Evolutionary conservation across 129 eudicot genomes (phyloP).

Genomic region (Chrysanthemum makinoi): DNA sequence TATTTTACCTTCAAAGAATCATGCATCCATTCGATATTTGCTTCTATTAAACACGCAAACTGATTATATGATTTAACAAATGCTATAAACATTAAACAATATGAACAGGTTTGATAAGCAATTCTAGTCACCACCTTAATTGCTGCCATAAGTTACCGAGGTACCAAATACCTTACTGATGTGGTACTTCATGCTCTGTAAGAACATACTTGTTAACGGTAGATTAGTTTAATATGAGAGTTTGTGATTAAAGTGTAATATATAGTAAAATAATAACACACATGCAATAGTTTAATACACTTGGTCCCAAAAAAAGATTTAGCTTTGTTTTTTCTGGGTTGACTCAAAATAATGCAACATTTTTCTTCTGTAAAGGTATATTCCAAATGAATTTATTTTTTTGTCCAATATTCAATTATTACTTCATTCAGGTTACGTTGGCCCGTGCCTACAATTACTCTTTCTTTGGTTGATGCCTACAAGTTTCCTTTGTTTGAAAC

Average conservation of each 20-base stretch:
- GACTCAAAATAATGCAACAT: constrained; percentile 12
- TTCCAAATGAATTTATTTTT: background rate
- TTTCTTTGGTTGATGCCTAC: background rate
- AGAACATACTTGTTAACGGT: background rate
- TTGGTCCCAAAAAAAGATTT: background rate
- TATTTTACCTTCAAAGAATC: too few relatives aligned
- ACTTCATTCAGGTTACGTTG: background rate
- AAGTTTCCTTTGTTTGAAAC: background rate
- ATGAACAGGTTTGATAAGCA: too few relatives aligned
- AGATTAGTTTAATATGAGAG: background rate
- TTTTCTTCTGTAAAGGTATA: background rate
- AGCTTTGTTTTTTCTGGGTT: constrained; percentile 9
- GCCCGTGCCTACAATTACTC: background rate
- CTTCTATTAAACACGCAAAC: too few relatives aligned
- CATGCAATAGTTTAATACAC: background rate
- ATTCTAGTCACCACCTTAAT: background rate
- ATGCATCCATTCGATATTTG: too few relatives aligned
- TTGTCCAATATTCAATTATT: background rate
- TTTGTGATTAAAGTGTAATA: background rate
- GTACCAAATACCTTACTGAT: background rate
- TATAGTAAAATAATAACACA: background rate
- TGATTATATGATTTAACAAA: too few relatives aligned
- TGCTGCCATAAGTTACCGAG: background rate
- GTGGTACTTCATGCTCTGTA: background rate
- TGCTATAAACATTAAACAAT: too few relatives aligned